These are phyloP conservation scores for Ophiostoma piceae DNA, from an alignment of 2,329 filamentous ascomycete genomes.

Conservation along the genomic window DNA sequence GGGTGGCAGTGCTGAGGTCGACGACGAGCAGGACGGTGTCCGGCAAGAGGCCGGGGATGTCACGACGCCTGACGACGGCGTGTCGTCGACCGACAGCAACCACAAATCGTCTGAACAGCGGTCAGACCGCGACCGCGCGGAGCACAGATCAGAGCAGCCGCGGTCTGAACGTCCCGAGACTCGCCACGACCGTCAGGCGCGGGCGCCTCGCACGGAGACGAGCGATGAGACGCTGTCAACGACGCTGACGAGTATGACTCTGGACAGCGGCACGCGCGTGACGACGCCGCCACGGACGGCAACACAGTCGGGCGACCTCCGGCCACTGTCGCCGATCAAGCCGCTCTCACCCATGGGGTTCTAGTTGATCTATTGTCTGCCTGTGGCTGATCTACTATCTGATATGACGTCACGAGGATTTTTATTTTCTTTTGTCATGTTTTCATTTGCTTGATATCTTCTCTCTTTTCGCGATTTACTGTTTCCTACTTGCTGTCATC, in stretches of 20 bases:
- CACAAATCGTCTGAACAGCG: background rate
- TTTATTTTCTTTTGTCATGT: background rate
- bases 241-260: constrained; percentile 33
- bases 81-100: constrained; percentile 1
- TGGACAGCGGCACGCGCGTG: constrained; percentile 41
- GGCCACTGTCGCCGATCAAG: constrained; percentile 60
- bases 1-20: constrained; percentile 24
- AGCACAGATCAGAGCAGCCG: background rate
- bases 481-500: background rate
- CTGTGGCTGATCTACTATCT: background rate
- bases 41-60: background rate
- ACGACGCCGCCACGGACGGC: constrained; percentile 38
- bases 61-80: background rate
- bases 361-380: constrained; percentile 29
- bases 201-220: constrained; percentile 15
- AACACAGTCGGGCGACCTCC: constrained; percentile 40
- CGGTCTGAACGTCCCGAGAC: background rate
- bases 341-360: constrained; percentile 60
- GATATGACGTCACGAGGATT: constrained; percentile 7
- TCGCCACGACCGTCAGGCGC: constrained; percentile 12
- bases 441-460: background rate
- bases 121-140: background rate
- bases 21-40: constrained; percentile 15
- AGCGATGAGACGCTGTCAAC: constrained; percentile 38
- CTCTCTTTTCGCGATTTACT: background rate